Evolutionary conservation across 148 eudicot genomes (phyloP), one percentile per base, ranked within the genome.

Genomic region (Suaeda aralocaspica): DNA sequence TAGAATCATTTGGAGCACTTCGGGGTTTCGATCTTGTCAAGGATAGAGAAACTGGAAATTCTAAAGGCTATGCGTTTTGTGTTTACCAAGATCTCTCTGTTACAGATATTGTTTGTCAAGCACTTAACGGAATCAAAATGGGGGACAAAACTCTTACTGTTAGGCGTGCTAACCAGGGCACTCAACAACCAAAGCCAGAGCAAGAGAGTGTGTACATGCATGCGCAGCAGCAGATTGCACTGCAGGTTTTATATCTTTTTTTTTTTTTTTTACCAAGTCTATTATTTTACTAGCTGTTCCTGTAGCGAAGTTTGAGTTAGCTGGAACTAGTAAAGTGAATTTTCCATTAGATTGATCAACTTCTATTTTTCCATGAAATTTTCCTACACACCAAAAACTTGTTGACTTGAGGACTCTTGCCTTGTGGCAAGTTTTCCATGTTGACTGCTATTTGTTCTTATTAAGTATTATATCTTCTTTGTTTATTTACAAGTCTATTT

Each of bases 31-130:
- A 94, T 84, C 85, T 94, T 74, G 99, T 91, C 48, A 91, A 91
- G 80, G 99, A 94, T 76, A 81, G 93, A 77, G 97, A 94, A 82
- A 94, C 96, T 19, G 99, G 99, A 60, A 91, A 91, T 80, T 94
- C 97, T 1, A 94, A 91, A 79, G 99, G 99, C 69, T 94, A 94
- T 86, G 99, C 99, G 33, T 94, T 94, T 78, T 94, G 99, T 70
- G 97, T 94, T 58, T 94, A 94, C 71, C 83, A 86, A 72, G 97
- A 94, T 72, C 76, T 85, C 0, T 73, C 89, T 6, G 96, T 91
- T 72, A 89, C 99, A 0, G 96, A 91, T 76, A 84, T 89, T 72
- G 99, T 90, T 70, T 94, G 99, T 83, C 93, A 89, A 68, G 96
- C 99, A 60, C 83, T 94, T 5, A 91, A 91, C 79, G 99, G 97